phyloP scores from a whole-genome alignment of 768 basidiomycete species.

The Lentinula aciculospora region DNA sequence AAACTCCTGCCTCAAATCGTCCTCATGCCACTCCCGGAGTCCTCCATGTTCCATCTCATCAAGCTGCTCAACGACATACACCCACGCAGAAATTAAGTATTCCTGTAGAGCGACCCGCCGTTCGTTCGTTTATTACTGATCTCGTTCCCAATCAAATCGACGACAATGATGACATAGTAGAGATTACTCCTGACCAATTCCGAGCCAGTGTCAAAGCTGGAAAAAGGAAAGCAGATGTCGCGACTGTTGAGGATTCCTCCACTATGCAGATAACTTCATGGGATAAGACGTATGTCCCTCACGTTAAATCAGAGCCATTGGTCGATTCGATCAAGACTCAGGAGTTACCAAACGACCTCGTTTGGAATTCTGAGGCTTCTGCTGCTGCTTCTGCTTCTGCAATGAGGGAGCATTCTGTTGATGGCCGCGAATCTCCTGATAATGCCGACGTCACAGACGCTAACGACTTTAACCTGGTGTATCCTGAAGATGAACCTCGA shows the following conservation, averaged over 20 bases:
- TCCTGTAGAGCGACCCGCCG: no score
- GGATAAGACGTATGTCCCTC: not conserved
- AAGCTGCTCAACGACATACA: no score
- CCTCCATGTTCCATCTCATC: no score
- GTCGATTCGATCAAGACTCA: not conserved
- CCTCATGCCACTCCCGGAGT: no score
- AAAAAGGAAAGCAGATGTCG: not conserved
- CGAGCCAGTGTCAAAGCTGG: not conserved
- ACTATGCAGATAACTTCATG: not conserved
- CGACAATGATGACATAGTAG: not conserved
- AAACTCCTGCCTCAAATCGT: no score
- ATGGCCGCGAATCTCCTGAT: not conserved
- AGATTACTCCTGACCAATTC: not conserved
- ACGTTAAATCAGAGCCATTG: not conserved
- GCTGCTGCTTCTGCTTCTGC: not conserved
- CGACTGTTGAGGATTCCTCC: not conserved
- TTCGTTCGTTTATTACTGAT: not conserved
- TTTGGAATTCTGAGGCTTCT: not conserved
- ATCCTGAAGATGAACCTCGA: not conserved
- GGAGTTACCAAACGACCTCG: not conserved
- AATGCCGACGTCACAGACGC: no score
- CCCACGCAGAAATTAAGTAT: no score
- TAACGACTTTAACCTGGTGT: not conserved
- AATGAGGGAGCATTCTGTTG: not conserved
- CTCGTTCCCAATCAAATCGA: not conserved